phyloP scores from a whole-genome alignment of 305 asterid genomes.

The Plantago lanceolata region DNA sequence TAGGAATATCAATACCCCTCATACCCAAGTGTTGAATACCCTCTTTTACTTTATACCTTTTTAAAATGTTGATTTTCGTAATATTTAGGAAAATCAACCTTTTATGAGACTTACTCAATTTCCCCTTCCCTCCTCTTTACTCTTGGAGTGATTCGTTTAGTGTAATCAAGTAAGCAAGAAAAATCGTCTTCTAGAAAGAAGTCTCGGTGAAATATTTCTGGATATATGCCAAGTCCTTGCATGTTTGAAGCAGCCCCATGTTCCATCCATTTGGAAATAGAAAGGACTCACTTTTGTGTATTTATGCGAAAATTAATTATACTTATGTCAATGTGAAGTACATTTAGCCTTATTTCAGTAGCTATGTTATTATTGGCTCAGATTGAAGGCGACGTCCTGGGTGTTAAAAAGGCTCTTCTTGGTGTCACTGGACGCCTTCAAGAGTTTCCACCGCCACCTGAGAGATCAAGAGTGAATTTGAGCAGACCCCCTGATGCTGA shows the following conservation, averaged over 20 bases:
- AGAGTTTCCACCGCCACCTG: constrained; percentile 40
- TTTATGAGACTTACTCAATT: too few species aligned
- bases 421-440: constrained; percentile 60
- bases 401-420: constrained; percentile 63
- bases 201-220: too few species aligned
- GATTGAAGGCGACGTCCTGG: constrained; percentile 60
- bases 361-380: constrained; percentile 25
- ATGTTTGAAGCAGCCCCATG: neutral
- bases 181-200: too few species aligned
- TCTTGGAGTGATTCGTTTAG: too few species aligned
- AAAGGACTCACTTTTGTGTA: constrained; percentile 3
- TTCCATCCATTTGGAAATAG: constrained; percentile 13
- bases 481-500: constrained; percentile 34
- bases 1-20: too few species aligned
- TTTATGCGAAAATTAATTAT: neutral
- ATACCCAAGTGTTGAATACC: too few species aligned
- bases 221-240: too few species aligned
- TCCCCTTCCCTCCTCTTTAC: too few species aligned
- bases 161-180: too few species aligned
- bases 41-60: too few species aligned
- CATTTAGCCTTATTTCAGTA: constrained; percentile 6
- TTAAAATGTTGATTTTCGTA: too few species aligned
- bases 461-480: constrained; percentile 30
- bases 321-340: constrained; percentile 5
- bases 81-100: too few species aligned